Evolutionary conservation across 768 basidiomycete species (phyloP), one percentile per base, ranked within the genome.

Genomic region (Pilatotrama ljubarskyi): DNA sequence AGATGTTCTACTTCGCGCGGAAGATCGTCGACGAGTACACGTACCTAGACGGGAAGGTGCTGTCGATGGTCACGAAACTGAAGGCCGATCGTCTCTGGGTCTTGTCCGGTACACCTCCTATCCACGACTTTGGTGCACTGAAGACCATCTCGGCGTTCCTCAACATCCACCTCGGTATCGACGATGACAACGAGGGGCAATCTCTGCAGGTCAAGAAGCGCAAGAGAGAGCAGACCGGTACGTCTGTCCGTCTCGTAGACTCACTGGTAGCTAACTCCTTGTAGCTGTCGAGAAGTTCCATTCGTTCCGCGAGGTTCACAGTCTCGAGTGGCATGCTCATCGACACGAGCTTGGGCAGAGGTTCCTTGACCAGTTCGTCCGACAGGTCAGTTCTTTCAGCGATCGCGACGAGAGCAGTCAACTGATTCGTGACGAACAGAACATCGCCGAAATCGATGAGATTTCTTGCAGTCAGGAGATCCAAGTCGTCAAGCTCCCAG

Each of bases 11-110:
- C 68, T 97, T 91, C 71, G 78, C 91, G 3, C 88, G 95, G 5
- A 83, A 90, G 26, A 89, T 98, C 51, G 86, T 96, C 41, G 95
- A 97, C 74, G 95, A 98, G 70, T 98, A 95, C 72, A 95, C 94
- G 1, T 97, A 98, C 68, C 80, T 95, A 22, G 85, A 88, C 24
- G 92, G 90, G 54, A 87, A 90, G 66, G 80, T 87, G 7, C 88
- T 91, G 62, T 80, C 91, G 2, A 79, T 94, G 66, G 82, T 96
- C 37, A 92, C 91, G 2, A 82, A 82, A 48, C 74, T 95, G 20
- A 84, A 85, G 11, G 87, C 91, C 0, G 86, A 88, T 50, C 82
- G 91, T 43, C 89, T 87, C 55, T 98, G 95, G 95, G 92, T 98
- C 6, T 80, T 98, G n/a, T 98, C 95, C 2, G 95, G 95, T 13